Base-by-base conservation (phyloP, 164 flowering plant genomes). In the Vitis riparia region DNA sequence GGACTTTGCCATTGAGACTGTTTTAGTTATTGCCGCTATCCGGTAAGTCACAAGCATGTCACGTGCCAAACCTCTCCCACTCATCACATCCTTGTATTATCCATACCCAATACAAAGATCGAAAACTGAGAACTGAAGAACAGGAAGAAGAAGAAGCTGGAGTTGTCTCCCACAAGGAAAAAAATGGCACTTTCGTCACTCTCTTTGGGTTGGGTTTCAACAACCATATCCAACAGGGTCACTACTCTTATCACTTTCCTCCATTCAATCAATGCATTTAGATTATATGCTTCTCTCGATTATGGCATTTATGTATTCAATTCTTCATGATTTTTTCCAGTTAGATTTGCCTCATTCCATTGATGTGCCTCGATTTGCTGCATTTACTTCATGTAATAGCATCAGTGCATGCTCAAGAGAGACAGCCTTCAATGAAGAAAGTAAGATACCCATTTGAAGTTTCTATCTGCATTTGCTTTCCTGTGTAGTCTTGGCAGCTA, bases 181-280 rank as follows among this genome's bases (percentile, higher is more conserved):
- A 23, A 16, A 29, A 86, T 85, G 88, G 86, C 85, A 44, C 75
- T 76, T 32, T 77, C 83, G 60, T 80, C 83, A 12, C 70, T 81
- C 66, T 72, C 84, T 19, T 29, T 82, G 51, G 75, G 64, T 48
- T 82, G 76, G 79, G 76, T 71, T 51, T 76, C 89, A 30, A 16
- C 83, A 5, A 71, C 71, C 47, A 59, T 73, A 11, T 67, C 76
- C 53, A 69, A 77, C 55, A 78, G 74, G 84, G 89, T 83, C 62
- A 37, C 30, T 60, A 27, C 11, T 3, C 10, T 12, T 52, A 14
- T 47, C 16, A 30, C 10, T 47, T 19, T 68, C 57, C 13, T 9
- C 29, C 15, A 2, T 19, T 17, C 55, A 4, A 15, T 52, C 55
- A 9, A 12, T 10, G 10, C 3, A 44, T 14, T 12, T 48, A n/a